Evolutionary conservation across 164 flowering plant species (phyloP).

Genomic region (Dillenia turbinata): DNA sequence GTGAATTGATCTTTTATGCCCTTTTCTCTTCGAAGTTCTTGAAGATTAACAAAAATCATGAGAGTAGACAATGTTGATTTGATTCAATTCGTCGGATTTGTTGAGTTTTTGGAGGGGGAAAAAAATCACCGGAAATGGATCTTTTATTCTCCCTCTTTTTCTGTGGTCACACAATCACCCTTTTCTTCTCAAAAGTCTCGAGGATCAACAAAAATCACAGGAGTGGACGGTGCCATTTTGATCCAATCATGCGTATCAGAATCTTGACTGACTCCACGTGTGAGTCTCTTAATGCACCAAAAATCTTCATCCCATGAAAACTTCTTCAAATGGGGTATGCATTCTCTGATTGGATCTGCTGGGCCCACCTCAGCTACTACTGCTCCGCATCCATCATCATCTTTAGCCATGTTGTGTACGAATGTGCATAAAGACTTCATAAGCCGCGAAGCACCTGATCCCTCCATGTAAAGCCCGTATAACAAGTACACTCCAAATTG

Average conservation of each 20-base stretch:
- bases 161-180: no score
- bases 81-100: no score
- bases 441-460: constrained; percentile 34
- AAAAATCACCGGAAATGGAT: no score
- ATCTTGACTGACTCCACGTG: background rate
- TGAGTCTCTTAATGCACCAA: constrained; percentile 71
- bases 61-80: no score
- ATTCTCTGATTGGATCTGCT: constrained; percentile 46
- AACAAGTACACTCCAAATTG: constrained; percentile 59
- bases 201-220: constrained; percentile 64
- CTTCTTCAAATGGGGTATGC: constrained; percentile 62
- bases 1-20: no score
- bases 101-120: no score
- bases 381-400: constrained; percentile 48
- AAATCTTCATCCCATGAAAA: constrained; percentile 64
- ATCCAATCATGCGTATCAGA: constrained; percentile 36
- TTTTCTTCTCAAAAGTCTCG: constrained; percentile 43
- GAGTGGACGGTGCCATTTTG: constrained; percentile 20
- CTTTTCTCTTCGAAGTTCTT: no score
- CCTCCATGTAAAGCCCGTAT: constrained; percentile 70
- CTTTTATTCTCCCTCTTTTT: no score
- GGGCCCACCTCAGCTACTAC: constrained; percentile 67
- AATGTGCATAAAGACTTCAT: constrained; percentile 53
- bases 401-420: constrained; percentile 60
- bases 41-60: no score